Conservation (phyloP, 805 yeast species). For the Myxozyma mucilagina region DNA sequence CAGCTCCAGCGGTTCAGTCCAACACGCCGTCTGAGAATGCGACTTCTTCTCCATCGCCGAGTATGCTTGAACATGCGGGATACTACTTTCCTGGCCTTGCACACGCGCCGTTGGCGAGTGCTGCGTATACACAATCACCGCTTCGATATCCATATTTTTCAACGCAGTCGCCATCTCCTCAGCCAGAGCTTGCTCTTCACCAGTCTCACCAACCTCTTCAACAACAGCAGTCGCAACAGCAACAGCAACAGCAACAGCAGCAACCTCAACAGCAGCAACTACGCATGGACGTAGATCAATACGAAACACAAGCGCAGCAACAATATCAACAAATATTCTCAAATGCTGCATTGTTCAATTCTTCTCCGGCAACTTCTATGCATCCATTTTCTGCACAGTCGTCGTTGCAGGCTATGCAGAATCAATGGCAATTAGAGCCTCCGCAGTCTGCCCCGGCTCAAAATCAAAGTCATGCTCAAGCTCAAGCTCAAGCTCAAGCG, state of each 20-base stretch:
- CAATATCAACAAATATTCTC: conserved; percentile 11
- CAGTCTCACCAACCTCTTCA: background rate
- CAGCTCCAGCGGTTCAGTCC: background rate
- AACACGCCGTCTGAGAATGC: background rate
- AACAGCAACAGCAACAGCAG: background rate
- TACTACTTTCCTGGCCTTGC: conserved; percentile 1
- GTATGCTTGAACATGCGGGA: background rate
- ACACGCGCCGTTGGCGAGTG: background rate
- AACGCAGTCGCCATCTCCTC: background rate
- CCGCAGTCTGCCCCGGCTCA: background rate
- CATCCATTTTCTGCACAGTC: background rate
- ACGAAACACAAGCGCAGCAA: conserved; percentile 8
- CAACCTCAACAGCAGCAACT: background rate
- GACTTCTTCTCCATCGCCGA: background rate
- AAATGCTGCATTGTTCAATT: conserved; percentile 3
- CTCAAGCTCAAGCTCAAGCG: background rate
- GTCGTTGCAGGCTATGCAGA: background rate
- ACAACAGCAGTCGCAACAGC: background rate
- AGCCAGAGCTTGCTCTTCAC: conserved; percentile 1
- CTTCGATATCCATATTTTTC: conserved; percentile 3
- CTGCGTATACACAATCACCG: background rate
- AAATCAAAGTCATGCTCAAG: background rate
- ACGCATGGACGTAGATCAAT: background rate
- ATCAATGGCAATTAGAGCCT: background rate
- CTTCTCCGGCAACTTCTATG: background rate